Evolutionary conservation across 1,284 basidiomycete species (phyloP).

Genomic region (Pseudozyma tsukubaensis): DNA sequence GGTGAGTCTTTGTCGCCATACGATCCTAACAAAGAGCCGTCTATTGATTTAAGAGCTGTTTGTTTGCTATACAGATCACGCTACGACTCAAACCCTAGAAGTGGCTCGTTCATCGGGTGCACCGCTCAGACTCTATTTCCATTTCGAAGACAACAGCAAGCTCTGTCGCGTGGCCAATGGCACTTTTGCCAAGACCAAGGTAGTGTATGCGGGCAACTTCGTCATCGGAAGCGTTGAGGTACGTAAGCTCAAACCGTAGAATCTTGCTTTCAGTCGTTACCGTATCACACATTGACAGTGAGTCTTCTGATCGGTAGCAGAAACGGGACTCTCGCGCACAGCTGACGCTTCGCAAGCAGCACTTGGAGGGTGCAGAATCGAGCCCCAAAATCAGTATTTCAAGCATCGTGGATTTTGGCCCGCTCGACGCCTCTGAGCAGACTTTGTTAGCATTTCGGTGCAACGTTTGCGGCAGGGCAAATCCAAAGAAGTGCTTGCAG

Average conservation of each 20-base stretch:
- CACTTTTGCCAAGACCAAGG: slow-evolving; percentile 10
- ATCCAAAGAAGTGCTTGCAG: slow-evolving; percentile 9
- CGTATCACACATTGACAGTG: neutral
- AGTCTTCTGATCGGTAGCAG: neutral
- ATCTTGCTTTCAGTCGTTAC: neutral
- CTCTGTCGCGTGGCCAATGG: slow-evolving; percentile 11
- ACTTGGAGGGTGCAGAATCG: neutral
- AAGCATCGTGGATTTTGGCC: neutral
- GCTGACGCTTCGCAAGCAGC: neutral
- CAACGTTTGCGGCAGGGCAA: slow-evolving; percentile 25
- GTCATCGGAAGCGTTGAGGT: slow-evolving; percentile 20
- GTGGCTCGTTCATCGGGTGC: neutral
- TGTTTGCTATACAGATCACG: slow-evolving; percentile 1
- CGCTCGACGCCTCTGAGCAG: slow-evolving; percentile 4
- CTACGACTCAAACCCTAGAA: neutral
- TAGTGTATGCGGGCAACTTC: slow-evolving; percentile 15
- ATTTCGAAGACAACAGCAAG: slow-evolving; percentile 5
- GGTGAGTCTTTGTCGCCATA: slow-evolving; percentile 7
- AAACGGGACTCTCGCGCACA: neutral
- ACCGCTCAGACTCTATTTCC: slow-evolving; percentile 7
- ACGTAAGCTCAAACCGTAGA: neutral
- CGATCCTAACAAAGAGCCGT: neutral
- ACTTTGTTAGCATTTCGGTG: slow-evolving; percentile 28
- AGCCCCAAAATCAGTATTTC: neutral
- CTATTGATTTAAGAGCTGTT: neutral